Evolutionary conservation across 1,284 basidiomycete genomes (phyloP).

Genomic region (Cerrena zonata): DNA sequence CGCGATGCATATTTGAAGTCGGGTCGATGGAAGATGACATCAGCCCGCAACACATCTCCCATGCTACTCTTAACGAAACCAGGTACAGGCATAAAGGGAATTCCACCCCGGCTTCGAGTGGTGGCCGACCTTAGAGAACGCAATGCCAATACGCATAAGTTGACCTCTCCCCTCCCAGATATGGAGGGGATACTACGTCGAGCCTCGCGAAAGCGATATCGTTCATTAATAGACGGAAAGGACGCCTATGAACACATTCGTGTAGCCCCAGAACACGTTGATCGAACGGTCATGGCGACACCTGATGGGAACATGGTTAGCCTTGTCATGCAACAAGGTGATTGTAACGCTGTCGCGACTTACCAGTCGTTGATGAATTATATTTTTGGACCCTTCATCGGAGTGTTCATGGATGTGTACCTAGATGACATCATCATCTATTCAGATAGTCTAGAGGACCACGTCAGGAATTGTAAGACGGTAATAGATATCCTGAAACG

Average conservation of each 20-base stretch:
- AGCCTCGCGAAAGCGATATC: constrained; percentile 9
- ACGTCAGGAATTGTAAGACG: constrained; percentile 21
- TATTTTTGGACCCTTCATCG: constrained; percentile 4
- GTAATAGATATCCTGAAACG: constrained; percentile 20
- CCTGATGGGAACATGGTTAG: constrained; percentile 33
- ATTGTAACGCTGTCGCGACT: constrained; percentile 33
- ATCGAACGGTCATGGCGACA: constrained; percentile 13
- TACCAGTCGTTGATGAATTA: constrained; percentile 32
- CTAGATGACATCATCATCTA: constrained; percentile 15
- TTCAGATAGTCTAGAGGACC: constrained; percentile 16
- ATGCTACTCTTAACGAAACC: constrained; percentile 25
- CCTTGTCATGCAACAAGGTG: constrained; percentile 31
- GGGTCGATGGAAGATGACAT: constrained; percentile 26
- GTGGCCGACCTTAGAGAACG: constrained; percentile 27
- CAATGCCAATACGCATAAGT: constrained; percentile 33
- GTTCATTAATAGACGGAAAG: constrained; percentile 13
- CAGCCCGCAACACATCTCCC: constrained; percentile 28
- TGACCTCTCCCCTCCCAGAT: constrained; percentile 29
- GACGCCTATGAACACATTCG: constrained; percentile 20
- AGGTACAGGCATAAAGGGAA: constrained; percentile 15
- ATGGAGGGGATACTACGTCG: constrained; percentile 15
- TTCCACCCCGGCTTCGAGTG: constrained; percentile 26
- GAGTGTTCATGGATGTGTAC: constrained; percentile 16
- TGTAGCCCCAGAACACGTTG: constrained; percentile 11
- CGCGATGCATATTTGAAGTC: constrained; percentile 23